These are phyloP conservation scores for Hyphopichia wangnamkhiaoensis DNA, from an alignment of 1,139 yeast genomes.

Conservation along the genomic window DNA sequence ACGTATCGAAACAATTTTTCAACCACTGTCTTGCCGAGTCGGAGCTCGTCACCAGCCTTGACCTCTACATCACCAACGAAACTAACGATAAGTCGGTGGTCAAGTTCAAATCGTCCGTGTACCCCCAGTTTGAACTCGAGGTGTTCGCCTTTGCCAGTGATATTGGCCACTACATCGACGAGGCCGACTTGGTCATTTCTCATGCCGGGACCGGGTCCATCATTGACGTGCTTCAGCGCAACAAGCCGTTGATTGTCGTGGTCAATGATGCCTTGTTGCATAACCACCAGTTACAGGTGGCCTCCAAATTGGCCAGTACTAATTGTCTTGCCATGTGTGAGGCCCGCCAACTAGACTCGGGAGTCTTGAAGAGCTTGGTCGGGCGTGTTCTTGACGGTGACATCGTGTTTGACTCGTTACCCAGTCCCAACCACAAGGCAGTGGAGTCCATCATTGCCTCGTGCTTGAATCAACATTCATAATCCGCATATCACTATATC, in stretches of 20 bases:
- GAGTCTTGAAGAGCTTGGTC: background rate
- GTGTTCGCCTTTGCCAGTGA: slow-evolving; percentile 52
- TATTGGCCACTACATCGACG: slow-evolving; percentile 38
- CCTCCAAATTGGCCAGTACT: slow-evolving; percentile 49
- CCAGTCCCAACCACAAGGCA: background rate
- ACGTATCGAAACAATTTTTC: slow-evolving; percentile 27
- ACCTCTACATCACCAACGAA: slow-evolving; percentile 10
- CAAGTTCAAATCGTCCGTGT: slow-evolving; percentile 4
- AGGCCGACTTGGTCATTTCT: slow-evolving; percentile 64
- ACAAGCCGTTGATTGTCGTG: slow-evolving; percentile 65
- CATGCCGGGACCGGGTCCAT: slow-evolving; percentile 97
- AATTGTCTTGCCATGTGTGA: slow-evolving; percentile 12
- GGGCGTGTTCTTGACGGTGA: background rate
- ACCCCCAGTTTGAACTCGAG: slow-evolving; percentile 22
- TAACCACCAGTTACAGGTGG: slow-evolving; percentile 84
- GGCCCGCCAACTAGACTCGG: background rate
- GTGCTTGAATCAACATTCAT: background rate
- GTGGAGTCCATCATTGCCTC: background rate
- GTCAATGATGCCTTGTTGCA: slow-evolving; percentile 74
- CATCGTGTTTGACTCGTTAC: slow-evolving; percentile 1
- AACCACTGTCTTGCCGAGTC: slow-evolving; percentile 14
- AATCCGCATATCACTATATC: background rate
- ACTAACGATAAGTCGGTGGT: slow-evolving; percentile 5
- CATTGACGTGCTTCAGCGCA: slow-evolving; percentile 64
- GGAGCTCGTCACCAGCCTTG: slow-evolving; percentile 11